Conservation (phyloP, 2,329 filamentous ascomycete species). For the Hyphodiscus sp. region DNA sequence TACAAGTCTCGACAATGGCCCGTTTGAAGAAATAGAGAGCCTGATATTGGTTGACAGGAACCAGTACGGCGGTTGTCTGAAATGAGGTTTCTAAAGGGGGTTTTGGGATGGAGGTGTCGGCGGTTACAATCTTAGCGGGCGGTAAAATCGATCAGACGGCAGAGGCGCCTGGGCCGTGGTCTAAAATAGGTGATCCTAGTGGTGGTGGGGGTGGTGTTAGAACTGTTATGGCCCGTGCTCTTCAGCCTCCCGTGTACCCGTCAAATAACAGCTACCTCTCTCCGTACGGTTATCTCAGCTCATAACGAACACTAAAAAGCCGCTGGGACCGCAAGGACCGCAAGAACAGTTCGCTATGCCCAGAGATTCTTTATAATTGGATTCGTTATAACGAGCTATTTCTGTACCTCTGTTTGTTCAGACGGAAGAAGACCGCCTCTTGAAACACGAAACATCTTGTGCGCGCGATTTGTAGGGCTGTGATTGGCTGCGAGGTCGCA, state of each 20-base stretch:
- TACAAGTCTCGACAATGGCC: conserved; percentile 9
- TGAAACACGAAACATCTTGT: background rate
- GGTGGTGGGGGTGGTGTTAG: background rate
- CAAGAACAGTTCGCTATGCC: no score
- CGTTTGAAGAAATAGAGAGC: conserved; percentile 4
- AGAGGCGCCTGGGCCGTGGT: conserved; percentile 4
- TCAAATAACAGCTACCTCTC: no score
- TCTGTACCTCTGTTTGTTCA: background rate
- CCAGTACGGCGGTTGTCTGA: conserved; percentile 13
- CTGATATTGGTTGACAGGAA: conserved; percentile 11
- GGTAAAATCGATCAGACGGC: conserved; percentile 9
- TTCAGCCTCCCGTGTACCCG: no score
- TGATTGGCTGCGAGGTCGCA: background rate
- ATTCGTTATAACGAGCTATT: no score
- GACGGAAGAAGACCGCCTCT: background rate
- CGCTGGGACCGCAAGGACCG: no score
- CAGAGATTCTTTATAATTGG: no score
- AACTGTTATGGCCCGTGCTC: no score
- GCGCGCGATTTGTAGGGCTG: background rate
- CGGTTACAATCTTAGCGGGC: conserved; percentile 13
- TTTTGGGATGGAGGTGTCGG: background rate
- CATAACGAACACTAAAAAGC: no score
- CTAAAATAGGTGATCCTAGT: conserved; percentile 12
- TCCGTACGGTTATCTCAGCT: no score
- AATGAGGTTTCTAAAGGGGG: conserved; percentile 5